Conservation (phyloP, 75 land plant species). For the Gnetum montanum region DNA sequence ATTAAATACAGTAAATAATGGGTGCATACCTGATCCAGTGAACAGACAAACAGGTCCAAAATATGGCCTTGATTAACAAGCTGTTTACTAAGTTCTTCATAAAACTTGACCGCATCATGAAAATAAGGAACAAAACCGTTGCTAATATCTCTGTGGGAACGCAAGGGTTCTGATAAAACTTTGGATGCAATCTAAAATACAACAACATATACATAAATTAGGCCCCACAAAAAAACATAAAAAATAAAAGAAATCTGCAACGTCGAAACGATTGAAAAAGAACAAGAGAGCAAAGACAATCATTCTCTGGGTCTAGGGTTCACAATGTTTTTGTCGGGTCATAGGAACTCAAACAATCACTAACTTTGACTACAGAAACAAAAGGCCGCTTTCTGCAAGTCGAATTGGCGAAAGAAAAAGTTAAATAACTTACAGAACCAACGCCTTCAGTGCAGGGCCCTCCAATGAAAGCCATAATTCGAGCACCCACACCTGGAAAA, state of each 20-base stretch:
- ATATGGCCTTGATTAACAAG: conserved; percentile 97
- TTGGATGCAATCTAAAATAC: conserved; percentile 81
- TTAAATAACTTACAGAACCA: conserved; percentile 56
- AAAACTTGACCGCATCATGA: conserved; percentile 85
- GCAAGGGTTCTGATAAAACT: conserved; percentile 82
- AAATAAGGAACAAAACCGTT: conserved; percentile 77
- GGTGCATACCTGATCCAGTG: conserved; percentile 86
- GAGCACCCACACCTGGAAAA: conserved; percentile 91
- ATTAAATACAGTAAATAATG: neutral
- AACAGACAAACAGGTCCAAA: conserved; percentile 94
- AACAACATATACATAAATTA: no score
- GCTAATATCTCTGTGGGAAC: conserved; percentile 92
- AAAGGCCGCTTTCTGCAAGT: no score
- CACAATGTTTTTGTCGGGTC: no score
- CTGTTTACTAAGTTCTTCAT: conserved; percentile 89
- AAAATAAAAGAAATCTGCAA: no score
- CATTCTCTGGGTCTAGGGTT: no score
- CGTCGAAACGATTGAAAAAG: neutral
- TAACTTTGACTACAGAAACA: no score
- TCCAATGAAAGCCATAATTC: conserved; percentile 93
- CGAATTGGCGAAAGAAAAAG: no score
- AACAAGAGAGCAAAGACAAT: neutral
- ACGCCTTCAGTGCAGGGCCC: conserved; percentile 95
- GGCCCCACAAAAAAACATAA: no score
- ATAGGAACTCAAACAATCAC: no score